phyloP scores from a whole-genome alignment of 768 basidiomycete species.

The Mycena filopes region DNA sequence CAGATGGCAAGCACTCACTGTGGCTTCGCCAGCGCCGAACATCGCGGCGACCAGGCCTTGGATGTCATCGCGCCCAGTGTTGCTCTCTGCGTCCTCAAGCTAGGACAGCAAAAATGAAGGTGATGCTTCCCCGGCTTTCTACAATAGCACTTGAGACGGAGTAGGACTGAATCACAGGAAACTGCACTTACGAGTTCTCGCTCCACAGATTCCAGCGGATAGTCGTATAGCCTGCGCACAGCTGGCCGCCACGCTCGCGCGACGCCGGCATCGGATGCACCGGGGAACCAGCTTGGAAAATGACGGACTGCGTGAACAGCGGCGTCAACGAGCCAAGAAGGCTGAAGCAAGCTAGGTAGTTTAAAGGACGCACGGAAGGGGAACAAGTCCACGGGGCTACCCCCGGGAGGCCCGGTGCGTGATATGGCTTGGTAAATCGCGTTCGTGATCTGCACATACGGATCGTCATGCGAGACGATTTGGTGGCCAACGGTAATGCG shows the following conservation, averaged over 20 bases:
- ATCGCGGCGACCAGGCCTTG: constrained; percentile 28
- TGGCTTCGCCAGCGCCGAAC: constrained; percentile 32
- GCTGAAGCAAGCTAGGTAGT: neutral
- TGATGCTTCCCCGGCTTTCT: constrained; percentile 30
- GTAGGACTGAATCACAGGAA: constrained; percentile 18
- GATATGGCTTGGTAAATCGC: constrained; percentile 8
- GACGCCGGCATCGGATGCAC: constrained; percentile 36
- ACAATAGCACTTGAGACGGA: too few relatives aligned
- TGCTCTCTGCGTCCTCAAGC: constrained; percentile 32
- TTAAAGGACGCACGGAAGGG: constrained; percentile 27
- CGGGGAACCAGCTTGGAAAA: constrained; percentile 48
- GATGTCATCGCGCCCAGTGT: constrained; percentile 25
- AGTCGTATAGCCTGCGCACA: constrained; percentile 22
- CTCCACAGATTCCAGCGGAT: constrained; percentile 25
- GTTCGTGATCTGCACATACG: constrained; percentile 26
- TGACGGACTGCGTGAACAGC: constrained; percentile 32
- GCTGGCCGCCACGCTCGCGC: constrained; percentile 18
- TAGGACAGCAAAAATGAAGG: constrained; percentile 34
- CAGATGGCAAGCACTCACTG: too few relatives aligned
- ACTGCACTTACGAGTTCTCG: constrained; percentile 20
- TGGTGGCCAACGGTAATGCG: constrained; percentile 33
- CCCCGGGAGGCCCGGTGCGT: constrained; percentile 26
- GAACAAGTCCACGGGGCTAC: constrained; percentile 33
- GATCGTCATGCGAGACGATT: constrained; percentile 30
- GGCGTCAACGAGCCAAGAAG: too few relatives aligned